Evolutionary conservation across 2,329 filamentous ascomycete genomes (phyloP), one percentile per base, ranked within the genome.

Genomic region (Thielaviopsis euricoi): DNA sequence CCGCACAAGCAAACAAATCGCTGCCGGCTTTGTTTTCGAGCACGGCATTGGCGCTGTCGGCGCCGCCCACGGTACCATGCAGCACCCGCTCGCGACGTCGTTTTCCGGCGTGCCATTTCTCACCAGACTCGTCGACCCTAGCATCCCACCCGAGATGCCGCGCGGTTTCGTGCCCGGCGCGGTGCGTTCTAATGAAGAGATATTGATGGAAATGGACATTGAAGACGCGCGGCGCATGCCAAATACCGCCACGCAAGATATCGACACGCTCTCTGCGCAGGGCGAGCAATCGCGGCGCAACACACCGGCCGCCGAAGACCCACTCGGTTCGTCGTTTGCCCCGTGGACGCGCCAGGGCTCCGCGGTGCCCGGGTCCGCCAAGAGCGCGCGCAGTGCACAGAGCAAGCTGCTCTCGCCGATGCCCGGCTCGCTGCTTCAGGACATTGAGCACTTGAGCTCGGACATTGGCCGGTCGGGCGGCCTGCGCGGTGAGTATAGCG

Each of bases 271-370:
- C 22, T 55, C 53, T 1, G 23, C 23, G 37, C 53, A 53, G 9
- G 58, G 55, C n/a, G 58, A 60, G 22, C 58, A 52, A 9, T 57
- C 58, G 22, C 58, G 58, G 21, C 58, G 58, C 15, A 50, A 50
- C n/a, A 85, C 79, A 0, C 78, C 75, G 0, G 78, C 80, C 7
- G 76, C 93, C 56, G 79, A 81, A 4, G 86, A 94, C 60, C 79
- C 83, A 56, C 78, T 79, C 52, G 77, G 75, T 0, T 77, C 74
- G 2, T 74, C 73, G 17, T 67, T 76, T 58, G 69, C 75, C 65
- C 77, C 77, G 4, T 80, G 78, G 78, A 78, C 76, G 61, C 74
- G 74, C 2, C 62, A 65, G 12, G 71, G 69, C 2, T 79, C 76
- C 0, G 65, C 68, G 2, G 66, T 74, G 0, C 76, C 73, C 0